Evolutionary conservation across 2,329 filamentous ascomycete genomes (phyloP).

Genomic region (Blastomyces gilchristii): DNA sequence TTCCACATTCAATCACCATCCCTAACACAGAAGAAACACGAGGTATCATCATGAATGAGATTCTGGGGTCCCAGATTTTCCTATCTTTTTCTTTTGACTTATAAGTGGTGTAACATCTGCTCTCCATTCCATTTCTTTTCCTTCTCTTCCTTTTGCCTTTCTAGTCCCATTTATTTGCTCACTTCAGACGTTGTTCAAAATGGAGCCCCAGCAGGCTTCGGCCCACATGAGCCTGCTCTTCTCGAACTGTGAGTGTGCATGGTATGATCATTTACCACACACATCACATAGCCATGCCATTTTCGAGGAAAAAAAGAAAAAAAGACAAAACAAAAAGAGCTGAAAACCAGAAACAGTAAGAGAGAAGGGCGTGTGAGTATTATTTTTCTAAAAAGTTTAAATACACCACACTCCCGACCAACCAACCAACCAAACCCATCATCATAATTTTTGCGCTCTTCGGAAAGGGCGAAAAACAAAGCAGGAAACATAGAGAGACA

Average conservation of each 20-base stretch:
- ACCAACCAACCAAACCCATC: conserved; percentile 3
- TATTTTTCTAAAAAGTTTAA: background rate
- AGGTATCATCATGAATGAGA: no score
- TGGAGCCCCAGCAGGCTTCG: background rate
- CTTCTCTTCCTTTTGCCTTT: background rate
- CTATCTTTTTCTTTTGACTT: no score
- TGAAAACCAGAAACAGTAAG: background rate
- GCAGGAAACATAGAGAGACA: background rate
- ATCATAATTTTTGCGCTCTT: conserved; percentile 3
- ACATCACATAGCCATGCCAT: background rate
- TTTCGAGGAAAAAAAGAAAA: background rate
- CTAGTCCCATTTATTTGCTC: background rate
- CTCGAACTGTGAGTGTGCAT: background rate
- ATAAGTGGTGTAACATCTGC: no score
- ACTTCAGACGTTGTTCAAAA: background rate
- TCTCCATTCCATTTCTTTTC: no score
- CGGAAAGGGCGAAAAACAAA: background rate
- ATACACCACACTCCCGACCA: background rate
- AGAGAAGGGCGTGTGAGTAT: background rate
- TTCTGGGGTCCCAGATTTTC: no score
- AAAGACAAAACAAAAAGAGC: background rate
- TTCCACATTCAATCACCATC: no score
- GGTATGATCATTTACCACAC: background rate
- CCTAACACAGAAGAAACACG: no score
- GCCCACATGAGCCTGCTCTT: background rate